Conservation (phyloP, 1,284 basidiomycete species). For the Ustilago esculenta region DNA sequence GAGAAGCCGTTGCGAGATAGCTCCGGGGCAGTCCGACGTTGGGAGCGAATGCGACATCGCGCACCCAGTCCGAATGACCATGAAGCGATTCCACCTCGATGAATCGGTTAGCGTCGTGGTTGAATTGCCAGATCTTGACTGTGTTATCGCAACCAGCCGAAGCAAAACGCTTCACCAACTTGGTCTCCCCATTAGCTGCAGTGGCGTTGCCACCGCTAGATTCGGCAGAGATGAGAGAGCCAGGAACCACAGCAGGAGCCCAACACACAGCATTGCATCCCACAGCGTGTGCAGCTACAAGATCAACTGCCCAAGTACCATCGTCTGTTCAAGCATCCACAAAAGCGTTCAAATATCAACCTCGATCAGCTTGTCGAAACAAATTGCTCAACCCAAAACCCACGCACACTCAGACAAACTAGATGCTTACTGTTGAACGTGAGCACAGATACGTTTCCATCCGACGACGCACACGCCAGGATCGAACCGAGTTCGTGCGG, state of each 20-base stretch:
- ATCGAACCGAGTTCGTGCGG: slow-evolving; percentile 97
- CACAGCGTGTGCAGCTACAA: slow-evolving; percentile 94
- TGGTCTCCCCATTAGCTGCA: slow-evolving; percentile 20
- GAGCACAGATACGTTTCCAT: slow-evolving; percentile 95
- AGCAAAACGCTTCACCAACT: slow-evolving; percentile 73
- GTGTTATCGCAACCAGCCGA: slow-evolving; percentile 96
- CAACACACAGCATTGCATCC: slow-evolving; percentile 97
- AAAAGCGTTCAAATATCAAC: too few relatives aligned
- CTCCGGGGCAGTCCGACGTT: slow-evolving; percentile 92
- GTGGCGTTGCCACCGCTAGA: slow-evolving; percentile 64
- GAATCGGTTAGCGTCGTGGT: slow-evolving; percentile 59
- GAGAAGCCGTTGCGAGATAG: slow-evolving; percentile 94
- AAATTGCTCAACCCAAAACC: too few relatives aligned
- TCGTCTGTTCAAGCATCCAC: slow-evolving; percentile 79
- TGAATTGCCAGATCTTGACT: slow-evolving; percentile 92
- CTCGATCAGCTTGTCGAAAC: too few relatives aligned
- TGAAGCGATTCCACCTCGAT: slow-evolving; percentile 58
- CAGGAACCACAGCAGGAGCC: slow-evolving; percentile 90
- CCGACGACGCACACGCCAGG: slow-evolving; percentile 95
- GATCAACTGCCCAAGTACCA: slow-evolving; percentile 92
- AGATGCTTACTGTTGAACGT: slow-evolving; percentile 86
- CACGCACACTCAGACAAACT: too few relatives aligned
- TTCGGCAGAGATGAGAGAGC: slow-evolving; percentile 71
- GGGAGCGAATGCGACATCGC: slow-evolving; percentile 97
- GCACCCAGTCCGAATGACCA: slow-evolving; percentile 91